Percentiles rank a stretch among this genome's conserved stretches.
Evolutionary conservation across 371 early-diverging fungal genomes (phyloP).

Genomic region (Circinella umbellata): DNA sequence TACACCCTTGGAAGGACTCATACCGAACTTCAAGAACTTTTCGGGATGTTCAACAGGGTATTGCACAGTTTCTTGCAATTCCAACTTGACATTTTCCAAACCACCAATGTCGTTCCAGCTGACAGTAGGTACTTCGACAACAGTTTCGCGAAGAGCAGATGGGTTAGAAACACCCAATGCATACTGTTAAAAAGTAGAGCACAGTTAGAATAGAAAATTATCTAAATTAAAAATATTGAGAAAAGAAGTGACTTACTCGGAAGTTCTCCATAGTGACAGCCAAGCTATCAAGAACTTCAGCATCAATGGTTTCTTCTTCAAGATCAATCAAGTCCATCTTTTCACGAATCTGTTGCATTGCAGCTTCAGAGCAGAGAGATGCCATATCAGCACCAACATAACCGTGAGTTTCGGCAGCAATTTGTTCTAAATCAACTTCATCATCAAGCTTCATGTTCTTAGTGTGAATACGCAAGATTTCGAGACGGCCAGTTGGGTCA

Average conservation of each 20-base stretch:
- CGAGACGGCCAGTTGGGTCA: constrained; percentile 98
- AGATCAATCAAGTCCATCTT: constrained; percentile 99
- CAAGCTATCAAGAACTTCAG: constrained; percentile 95
- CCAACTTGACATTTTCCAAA: constrained; percentile 98
- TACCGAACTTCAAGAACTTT: constrained; percentile 99
- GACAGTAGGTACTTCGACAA: constrained; percentile 99
- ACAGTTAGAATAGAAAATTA: not conserved
- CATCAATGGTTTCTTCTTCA: constrained; percentile 99
- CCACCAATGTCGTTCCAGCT: constrained; percentile 99
- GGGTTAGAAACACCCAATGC: constrained; percentile 98
- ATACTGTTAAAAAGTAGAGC: constrained; percentile 43
- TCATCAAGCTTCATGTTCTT: constrained; percentile 99
- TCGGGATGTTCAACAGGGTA: constrained; percentile 99
- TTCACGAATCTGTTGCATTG: constrained; percentile 99
- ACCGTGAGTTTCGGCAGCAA: constrained; percentile 99
- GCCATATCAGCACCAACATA: constrained; percentile 99
- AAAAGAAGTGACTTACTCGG: constrained; percentile 53
- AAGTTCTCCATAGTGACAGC: constrained; percentile 99
- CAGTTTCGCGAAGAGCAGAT: constrained; percentile 99
- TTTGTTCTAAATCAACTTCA: constrained; percentile 98
- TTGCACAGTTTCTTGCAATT: constrained; percentile 99
- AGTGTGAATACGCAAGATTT: constrained; percentile 99
- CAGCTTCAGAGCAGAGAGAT: constrained; percentile 99
- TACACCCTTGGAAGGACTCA: constrained; percentile 99
- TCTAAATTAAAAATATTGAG: not conserved